phyloP scores from a whole-genome alignment of 352 stramenopile genomes.

The Phytopythium delawarense region DNA sequence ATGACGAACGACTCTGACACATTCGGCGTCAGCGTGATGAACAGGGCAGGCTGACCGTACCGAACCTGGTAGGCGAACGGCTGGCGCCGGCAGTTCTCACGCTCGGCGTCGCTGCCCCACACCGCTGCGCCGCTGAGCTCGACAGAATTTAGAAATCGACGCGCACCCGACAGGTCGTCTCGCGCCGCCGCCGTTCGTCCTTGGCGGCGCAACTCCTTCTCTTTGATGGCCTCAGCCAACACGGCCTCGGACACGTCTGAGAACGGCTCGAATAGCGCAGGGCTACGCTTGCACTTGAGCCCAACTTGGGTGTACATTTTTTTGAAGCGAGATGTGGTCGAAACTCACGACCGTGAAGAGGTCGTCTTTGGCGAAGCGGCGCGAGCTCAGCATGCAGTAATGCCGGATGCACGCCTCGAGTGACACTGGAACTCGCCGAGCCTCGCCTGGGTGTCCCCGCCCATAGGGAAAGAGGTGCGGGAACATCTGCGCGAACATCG shows the following conservation, averaged over 20 bases:
- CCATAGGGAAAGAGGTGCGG: conserved; percentile 12
- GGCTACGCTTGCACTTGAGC: neutral
- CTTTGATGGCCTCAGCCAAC: too few relatives aligned
- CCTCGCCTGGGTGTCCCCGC: conserved; percentile 1
- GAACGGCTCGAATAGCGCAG: neutral
- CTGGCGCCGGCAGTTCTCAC: conserved; percentile 7
- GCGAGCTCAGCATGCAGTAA: conserved; percentile 1
- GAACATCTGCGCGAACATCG: neutral
- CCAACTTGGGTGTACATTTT: conserved; percentile 3
- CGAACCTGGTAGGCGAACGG: conserved; percentile 20
- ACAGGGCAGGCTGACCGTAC: too few relatives aligned
- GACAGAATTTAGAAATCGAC: too few relatives aligned
- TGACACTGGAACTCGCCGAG: neutral
- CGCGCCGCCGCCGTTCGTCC: too few relatives aligned
- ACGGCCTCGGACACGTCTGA: too few relatives aligned
- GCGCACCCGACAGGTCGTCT: too few relatives aligned
- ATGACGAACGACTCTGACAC: neutral
- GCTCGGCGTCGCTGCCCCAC: too few relatives aligned
- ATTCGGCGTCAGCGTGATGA: too few relatives aligned
- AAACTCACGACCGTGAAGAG: conserved; percentile 10
- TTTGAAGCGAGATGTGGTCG: conserved; percentile 2
- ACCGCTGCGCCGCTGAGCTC: too few relatives aligned
- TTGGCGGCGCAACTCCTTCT: too few relatives aligned
- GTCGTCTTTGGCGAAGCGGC: conserved; percentile 6
- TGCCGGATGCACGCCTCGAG: conserved; percentile 2